A percentile compares a stretch with the other conserved stretches of the same genome.
phyloP scores from a whole-genome alignment of 768 basidiomycete species.

The Sistotremastrum suecicum region DNA sequence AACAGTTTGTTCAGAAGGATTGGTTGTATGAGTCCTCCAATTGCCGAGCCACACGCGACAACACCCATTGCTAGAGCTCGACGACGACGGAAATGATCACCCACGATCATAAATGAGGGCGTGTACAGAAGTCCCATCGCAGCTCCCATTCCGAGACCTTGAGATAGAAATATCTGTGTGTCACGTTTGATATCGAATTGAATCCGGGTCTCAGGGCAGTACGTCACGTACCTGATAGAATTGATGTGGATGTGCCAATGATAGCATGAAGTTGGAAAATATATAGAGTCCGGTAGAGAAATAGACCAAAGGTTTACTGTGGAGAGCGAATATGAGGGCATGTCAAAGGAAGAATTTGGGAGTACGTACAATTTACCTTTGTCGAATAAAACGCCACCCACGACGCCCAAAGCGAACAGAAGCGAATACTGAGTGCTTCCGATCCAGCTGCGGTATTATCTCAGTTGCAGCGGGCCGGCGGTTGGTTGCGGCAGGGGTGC shows the following conservation, averaged over 20 bases:
- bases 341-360: no score
- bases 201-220: background rate
- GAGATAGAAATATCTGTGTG: constrained; percentile 32
- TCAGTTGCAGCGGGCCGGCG: no score
- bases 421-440: no score
- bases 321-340: no score
- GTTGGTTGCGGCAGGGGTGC: no score
- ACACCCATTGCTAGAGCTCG: constrained; percentile 40
- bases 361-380: no score
- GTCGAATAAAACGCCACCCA: no score
- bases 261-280: constrained; percentile 31
- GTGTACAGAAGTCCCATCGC: constrained; percentile 34
- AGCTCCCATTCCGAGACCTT: constrained; percentile 36
- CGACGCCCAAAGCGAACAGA: no score
- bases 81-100: constrained; percentile 37
- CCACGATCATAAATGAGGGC: constrained; percentile 32
- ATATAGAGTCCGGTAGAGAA: no score
- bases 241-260: constrained; percentile 25
- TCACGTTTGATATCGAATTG: constrained; percentile 3
- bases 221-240: constrained; percentile 25
- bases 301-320: no score
- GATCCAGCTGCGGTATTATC: no score
- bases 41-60: constrained; percentile 42
- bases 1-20: constrained; percentile 43
- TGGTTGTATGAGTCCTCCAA: constrained; percentile 47